Evolutionary conservation across 352 stramenopile species (phyloP).

Genomic region (Vaucheria bursata): DNA sequence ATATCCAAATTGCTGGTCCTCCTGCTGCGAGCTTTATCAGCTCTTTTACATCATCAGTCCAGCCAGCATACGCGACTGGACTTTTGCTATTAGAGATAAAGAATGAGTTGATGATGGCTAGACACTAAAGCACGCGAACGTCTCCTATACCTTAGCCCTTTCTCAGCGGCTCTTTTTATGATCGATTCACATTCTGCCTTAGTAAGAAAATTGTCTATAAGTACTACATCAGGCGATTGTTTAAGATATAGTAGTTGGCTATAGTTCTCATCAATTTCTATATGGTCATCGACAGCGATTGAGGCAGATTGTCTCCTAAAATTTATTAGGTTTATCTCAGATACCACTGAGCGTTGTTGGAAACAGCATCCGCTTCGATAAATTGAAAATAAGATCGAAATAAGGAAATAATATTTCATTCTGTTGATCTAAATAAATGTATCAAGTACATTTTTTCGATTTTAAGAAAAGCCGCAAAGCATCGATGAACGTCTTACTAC

Average conservation of each 20-base stretch:
- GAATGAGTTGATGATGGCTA: neutral
- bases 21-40: conserved; percentile 54
- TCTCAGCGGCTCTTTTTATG: neutral
- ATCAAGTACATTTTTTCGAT: too few relatives aligned
- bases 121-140: too few relatives aligned
- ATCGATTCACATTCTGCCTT: neutral
- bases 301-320: too few relatives aligned
- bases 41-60: conserved; percentile 57
- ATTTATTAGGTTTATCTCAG: too few relatives aligned
- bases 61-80: conserved; percentile 59
- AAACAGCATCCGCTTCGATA: too few relatives aligned
- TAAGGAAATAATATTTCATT: too few relatives aligned
- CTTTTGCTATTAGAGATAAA: neutral
- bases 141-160: conserved; percentile 2
- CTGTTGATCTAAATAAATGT: too few relatives aligned
- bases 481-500: too few relatives aligned
- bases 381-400: too few relatives aligned
- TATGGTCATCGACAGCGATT: neutral
- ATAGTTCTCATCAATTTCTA: neutral
- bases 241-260: neutral
- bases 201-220: conserved; percentile 13
- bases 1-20: conserved; percentile 56
- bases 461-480: too few relatives aligned
- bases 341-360: too few relatives aligned
- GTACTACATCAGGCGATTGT: conserved; percentile 8